Evolutionary conservation across 2,329 filamentous ascomycete species (phyloP).

Genomic region (Trichoderma koningiopsis): DNA sequence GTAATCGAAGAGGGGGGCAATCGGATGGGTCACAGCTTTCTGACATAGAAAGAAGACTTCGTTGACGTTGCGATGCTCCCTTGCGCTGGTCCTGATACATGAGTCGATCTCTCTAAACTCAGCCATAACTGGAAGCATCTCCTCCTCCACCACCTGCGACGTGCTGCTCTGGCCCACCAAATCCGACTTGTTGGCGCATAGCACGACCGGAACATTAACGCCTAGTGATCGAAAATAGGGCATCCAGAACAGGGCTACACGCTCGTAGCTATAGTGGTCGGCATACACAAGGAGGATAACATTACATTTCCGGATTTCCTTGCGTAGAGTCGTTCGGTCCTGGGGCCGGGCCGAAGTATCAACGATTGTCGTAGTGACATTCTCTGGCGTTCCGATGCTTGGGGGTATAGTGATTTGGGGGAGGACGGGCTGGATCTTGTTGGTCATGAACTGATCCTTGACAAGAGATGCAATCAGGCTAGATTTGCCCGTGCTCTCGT

Average conservation of each 20-base stretch:
- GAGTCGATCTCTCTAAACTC: conserved; percentile 99
- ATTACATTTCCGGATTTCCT: conserved; percentile 95
- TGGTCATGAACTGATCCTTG: conserved; percentile 94
- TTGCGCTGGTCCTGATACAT: conserved; percentile 90
- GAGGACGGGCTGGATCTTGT: conserved; percentile 92
- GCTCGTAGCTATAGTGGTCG: conserved; percentile 98
- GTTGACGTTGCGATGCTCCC: conserved; percentile 91
- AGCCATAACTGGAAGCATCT: conserved; percentile 97
- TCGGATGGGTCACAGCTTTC: conserved; percentile 95
- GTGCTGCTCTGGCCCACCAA: conserved; percentile 73
- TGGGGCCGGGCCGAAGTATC: conserved; percentile 95
- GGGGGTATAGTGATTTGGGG: conserved; percentile 95
- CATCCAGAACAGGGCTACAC: conserved; percentile 97
- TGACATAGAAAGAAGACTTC: conserved; percentile 98
- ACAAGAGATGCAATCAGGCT: conserved; percentile 93
- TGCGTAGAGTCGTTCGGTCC: conserved; percentile 84
- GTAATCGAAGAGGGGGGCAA: conserved; percentile 93
- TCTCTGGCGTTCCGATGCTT: conserved; percentile 88
- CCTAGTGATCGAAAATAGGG: conserved; percentile 95
- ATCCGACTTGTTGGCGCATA: conserved; percentile 98
- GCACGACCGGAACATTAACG: conserved; percentile 96
- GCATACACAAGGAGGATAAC: conserved; percentile 96
- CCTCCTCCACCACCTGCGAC: conserved; percentile 86
- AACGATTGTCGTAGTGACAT: conserved; percentile 96
- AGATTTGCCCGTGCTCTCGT: conserved; percentile 93